phyloP scores from a whole-genome alignment of 352 stramenopile species.

The Pythium brachiatum region DNA sequence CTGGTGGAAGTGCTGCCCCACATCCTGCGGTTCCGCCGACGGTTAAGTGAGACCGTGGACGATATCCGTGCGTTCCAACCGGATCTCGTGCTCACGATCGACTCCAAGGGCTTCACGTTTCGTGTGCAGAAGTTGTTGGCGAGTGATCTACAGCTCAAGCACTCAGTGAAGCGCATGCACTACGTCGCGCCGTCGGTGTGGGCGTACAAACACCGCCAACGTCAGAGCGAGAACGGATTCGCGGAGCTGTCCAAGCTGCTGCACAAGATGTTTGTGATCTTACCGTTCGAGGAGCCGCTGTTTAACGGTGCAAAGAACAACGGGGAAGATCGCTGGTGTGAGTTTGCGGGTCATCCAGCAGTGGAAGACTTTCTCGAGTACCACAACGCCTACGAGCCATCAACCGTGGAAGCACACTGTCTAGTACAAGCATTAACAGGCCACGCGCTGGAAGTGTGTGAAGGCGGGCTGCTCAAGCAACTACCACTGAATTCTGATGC shows the following conservation, averaged over 20 bases:
- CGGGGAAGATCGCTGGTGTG: slow-evolving; percentile 30
- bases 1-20: slow-evolving; percentile 64
- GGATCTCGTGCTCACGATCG: slow-evolving; percentile 71
- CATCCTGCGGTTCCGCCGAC: slow-evolving; percentile 43
- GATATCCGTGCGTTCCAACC: slow-evolving; percentile 52
- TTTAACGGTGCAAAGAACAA: slow-evolving; percentile 24
- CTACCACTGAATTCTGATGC: background rate
- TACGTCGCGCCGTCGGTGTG: slow-evolving; percentile 79
- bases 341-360: slow-evolving; percentile 66
- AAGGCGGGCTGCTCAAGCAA: slow-evolving; percentile 4
- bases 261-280: slow-evolving; percentile 65
- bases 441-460: slow-evolving; percentile 5
- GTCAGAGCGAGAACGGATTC: slow-evolving; percentile 29
- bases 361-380: slow-evolving; percentile 68
- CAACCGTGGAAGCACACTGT: background rate
- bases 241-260: slow-evolving; percentile 38
- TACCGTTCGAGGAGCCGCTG: slow-evolving; percentile 64
- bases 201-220: slow-evolving; percentile 60
- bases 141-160: slow-evolving; percentile 13
- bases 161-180: slow-evolving; percentile 48
- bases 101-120: slow-evolving; percentile 79
- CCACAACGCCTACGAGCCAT: slow-evolving; percentile 35
- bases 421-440: background rate
- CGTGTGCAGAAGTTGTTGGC: slow-evolving; percentile 49
- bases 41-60: slow-evolving; percentile 44